Evolutionary conservation across 164 flowering plant genomes (phyloP).

Genomic region (Vitis rotundifolia): DNA sequence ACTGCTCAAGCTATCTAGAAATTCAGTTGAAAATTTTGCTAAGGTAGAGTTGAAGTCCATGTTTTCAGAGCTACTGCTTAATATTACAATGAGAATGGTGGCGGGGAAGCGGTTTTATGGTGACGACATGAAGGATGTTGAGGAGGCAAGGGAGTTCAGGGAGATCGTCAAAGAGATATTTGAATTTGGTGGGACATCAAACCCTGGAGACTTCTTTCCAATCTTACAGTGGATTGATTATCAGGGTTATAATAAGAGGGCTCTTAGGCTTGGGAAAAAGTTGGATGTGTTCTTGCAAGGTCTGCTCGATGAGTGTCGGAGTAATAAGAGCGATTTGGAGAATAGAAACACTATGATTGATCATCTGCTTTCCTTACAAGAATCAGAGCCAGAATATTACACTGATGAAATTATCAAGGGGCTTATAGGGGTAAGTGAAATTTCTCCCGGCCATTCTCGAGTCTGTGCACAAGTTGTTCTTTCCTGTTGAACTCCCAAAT

Average conservation of each 20-base stretch:
- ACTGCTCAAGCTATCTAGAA: background rate
- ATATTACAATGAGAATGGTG: background rate
- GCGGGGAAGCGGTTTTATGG: background rate
- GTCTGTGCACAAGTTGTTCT: background rate
- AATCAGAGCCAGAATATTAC: conserved; percentile 14
- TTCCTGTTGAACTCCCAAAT: background rate
- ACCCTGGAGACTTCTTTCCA: background rate
- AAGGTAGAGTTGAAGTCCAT: background rate
- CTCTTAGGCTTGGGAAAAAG: background rate
- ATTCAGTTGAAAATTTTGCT: too few species aligned
- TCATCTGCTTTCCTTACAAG: conserved; percentile 12
- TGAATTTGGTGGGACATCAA: background rate
- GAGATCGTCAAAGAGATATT: background rate
- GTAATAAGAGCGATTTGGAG: background rate
- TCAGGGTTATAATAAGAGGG: background rate
- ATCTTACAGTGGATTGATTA: background rate
- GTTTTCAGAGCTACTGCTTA: background rate
- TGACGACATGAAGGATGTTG: background rate
- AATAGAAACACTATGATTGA: conserved; percentile 14
- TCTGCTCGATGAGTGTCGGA: conserved; percentile 5
- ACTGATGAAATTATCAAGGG: conserved; percentile 20
- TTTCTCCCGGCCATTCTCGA: background rate
- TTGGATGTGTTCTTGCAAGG: conserved; percentile 8
- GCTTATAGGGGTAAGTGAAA: conserved; percentile 6
- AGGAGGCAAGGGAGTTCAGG: background rate